Evolutionary conservation across 2,329 filamentous ascomycete species (phyloP), one percentile per base, ranked within the genome.

Genomic region (Chaetomium sp.): DNA sequence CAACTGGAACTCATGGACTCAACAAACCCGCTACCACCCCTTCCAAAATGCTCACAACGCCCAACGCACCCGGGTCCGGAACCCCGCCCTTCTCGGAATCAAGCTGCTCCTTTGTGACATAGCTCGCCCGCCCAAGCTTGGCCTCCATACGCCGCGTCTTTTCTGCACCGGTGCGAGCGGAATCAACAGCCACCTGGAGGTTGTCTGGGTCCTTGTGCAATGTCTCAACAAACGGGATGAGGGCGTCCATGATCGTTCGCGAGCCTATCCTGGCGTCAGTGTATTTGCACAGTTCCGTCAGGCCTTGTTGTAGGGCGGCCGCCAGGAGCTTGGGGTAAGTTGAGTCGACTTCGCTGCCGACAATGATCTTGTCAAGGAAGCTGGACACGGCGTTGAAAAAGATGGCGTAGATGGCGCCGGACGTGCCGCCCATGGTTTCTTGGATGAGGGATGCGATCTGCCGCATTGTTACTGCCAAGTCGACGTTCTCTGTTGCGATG

Each of bases 51-150:
- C 53, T 56, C 31, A 56, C 53, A 9, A 56, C 53, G 33, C 53
- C 53, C 31, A 56, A 38, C 21, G 53, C 53, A n/a, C 53, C 53
- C n/a, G 53, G 53, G n/a, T 56, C 53, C 2, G 53, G 53, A 6
- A 56, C 5, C 3, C 53, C 53, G 31, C 25, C 53, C 53, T 38
- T 16, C 33, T 38, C 53, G 31, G n/a, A 38, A 33, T 27, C 33
- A 4, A 56, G 53, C 53, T 56, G 53, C n/a, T 56, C 53, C 53
- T 38, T 56, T n/a, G 53, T 13, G 9, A 56, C 53, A n/a, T 56
- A 56, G n/a, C 53, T 56, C 31, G 31, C 53, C 9, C 53, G 19
- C 2, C 53, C 53, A 31, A 56, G n/a, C 29, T 56, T 56, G 53
- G 53, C 53, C 3, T 56, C 53, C 53, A 56, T 56, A 9, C n/a